Percentiles rank a stretch among this genome's conserved stretches.
Conservation (phyloP, 768 basidiomycete species). For the Leccinum incarnatum region DNA sequence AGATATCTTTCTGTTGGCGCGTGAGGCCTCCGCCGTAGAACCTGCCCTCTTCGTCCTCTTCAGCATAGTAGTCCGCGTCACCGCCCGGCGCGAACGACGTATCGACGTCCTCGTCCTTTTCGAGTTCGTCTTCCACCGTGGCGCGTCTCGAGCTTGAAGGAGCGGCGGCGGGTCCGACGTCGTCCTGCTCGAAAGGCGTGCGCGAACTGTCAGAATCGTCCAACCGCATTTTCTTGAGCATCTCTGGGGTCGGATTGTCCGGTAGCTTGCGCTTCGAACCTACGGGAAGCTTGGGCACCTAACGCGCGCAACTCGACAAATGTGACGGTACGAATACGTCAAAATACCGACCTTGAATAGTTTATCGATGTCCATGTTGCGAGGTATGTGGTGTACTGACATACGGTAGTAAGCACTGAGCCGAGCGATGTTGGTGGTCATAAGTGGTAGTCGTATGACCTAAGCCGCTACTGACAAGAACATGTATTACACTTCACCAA, state of each 20-base stretch:
- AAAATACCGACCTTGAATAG: conserved; percentile 42
- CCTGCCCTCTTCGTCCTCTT: conserved; percentile 89
- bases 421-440: not conserved
- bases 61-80: conserved; percentile 86
- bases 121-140: conserved; percentile 58
- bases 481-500: conserved; percentile 5
- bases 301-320: conserved; percentile 1
- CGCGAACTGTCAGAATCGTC: conserved; percentile 33
- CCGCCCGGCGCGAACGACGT: conserved; percentile 74
- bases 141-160: conserved; percentile 38
- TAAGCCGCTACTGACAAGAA: conserved; percentile 7
- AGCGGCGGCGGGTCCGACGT: not conserved
- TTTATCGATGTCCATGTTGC: conserved; percentile 48
- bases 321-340: not conserved
- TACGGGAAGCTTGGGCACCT: conserved; percentile 68
- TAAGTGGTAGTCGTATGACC: conserved; percentile 7
- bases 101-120: conserved; percentile 18
- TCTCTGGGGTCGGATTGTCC: conserved; percentile 74
- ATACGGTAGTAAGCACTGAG: not conserved
- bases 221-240: conserved; percentile 76
- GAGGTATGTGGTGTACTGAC: not conserved
- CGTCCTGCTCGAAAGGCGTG: conserved; percentile 13
- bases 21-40: conserved; percentile 95
- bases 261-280: conserved; percentile 73
- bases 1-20: conserved; percentile 88